phyloP scores from a whole-genome alignment of 768 basidiomycete species.

The Russula sp. region DNA sequence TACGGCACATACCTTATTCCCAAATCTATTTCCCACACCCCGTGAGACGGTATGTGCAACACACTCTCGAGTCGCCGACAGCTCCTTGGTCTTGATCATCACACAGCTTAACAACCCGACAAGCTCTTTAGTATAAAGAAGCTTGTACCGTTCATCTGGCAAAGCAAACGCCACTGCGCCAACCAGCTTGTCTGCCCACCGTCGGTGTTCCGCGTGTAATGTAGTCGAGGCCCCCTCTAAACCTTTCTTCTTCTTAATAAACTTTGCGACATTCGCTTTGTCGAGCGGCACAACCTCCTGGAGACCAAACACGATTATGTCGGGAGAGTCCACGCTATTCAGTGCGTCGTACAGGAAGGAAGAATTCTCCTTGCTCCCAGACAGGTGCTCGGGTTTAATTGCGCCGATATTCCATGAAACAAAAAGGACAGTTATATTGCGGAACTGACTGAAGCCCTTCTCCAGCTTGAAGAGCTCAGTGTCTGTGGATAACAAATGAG shows the following conservation, averaged over 20 bases:
- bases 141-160: conserved; percentile 68
- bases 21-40: conserved; percentile 90
- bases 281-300: conserved; percentile 98
- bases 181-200: conserved; percentile 82
- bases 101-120: conserved; percentile 82
- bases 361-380: conserved; percentile 63
- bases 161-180: conserved; percentile 71
- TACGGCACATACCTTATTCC: conserved; percentile 76
- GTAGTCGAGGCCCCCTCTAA: conserved; percentile 67
- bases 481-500: conserved; percentile 45
- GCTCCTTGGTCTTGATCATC: conserved; percentile 71
- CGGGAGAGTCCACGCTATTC: conserved; percentile 67
- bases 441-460: conserved; percentile 72
- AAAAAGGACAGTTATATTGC: conserved; percentile 71
- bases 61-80: conserved; percentile 56
- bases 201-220: conserved; percentile 81
- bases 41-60: conserved; percentile 84
- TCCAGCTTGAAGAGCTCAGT: conserved; percentile 73
- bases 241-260: conserved; percentile 71
- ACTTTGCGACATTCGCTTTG: conserved; percentile 88
- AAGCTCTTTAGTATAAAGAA: conserved; percentile 81
- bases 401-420: conserved; percentile 95
- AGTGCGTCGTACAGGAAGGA: conserved; percentile 80
- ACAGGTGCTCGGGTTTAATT: conserved; percentile 72
- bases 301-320: conserved; percentile 91